These are phyloP conservation scores for Geotrichum fermentans DNA, from an alignment of 1,139 yeast species.

Conservation along the genomic window DNA sequence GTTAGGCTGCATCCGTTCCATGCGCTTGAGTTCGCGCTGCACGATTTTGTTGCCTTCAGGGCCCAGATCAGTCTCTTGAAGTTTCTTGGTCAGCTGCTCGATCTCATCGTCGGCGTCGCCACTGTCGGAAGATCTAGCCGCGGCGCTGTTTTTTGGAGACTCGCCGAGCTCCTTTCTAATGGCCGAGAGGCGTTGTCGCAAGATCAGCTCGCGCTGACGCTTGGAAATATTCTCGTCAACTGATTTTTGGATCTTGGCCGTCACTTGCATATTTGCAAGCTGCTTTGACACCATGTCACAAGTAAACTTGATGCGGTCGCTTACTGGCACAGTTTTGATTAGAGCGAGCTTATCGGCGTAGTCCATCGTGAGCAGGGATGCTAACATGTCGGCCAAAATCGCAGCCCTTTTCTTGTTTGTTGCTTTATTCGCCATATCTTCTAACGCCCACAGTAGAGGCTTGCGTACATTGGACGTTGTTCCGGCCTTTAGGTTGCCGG, in stretches of 20 bases:
- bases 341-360: conserved; percentile 32
- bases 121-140: not conserved
- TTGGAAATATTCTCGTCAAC: conserved; percentile 25
- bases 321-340: conserved; percentile 31
- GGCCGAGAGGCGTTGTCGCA: conserved; percentile 28
- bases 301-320: conserved; percentile 30
- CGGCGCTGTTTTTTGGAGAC: conserved; percentile 9
- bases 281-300: conserved; percentile 26
- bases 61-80: conserved; percentile 31
- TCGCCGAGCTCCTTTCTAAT: conserved; percentile 32
- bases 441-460: conserved; percentile 3
- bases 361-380: conserved; percentile 37
- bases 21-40: conserved; percentile 58
- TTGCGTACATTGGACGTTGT: not conserved
- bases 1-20: conserved; percentile 58
- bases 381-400: conserved; percentile 36
- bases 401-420: conserved; percentile 31
- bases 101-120: conserved; percentile 31
- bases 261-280: conserved; percentile 23
- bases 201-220: conserved; percentile 30
- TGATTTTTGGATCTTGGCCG: conserved; percentile 27
- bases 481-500: not conserved
- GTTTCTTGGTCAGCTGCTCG: conserved; percentile 31
- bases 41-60: conserved; percentile 46
- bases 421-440: conserved; percentile 3